Evolutionary conservation across 805 yeast genomes (phyloP).

Genomic region (Scheffersomyces coipomensis): DNA sequence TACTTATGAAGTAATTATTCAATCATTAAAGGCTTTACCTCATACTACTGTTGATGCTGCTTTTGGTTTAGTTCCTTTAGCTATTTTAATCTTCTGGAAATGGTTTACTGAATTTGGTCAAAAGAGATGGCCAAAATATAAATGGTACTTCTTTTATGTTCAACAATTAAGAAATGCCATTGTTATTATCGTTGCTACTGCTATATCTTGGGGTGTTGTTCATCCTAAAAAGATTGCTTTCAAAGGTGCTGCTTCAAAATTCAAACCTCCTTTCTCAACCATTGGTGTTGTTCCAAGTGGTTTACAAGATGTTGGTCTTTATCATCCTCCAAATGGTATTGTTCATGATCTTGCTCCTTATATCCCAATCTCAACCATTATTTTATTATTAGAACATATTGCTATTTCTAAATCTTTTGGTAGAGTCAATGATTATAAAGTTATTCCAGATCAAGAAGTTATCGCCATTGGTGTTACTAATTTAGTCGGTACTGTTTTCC

Average conservation of each 20-base stretch:
- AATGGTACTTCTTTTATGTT: slow-evolving; percentile 61
- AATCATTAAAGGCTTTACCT: slow-evolving; percentile 69
- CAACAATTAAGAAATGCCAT: slow-evolving; percentile 81
- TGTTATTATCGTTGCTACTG: slow-evolving; percentile 77
- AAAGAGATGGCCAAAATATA: slow-evolving; percentile 59
- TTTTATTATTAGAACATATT: slow-evolving; percentile 85
- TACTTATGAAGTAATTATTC: slow-evolving; percentile 66
- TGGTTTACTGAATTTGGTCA: slow-evolving; percentile 58
- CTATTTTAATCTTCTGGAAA: slow-evolving; percentile 73
- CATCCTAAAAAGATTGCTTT: slow-evolving; percentile 39
- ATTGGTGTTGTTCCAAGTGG: slow-evolving; percentile 85
- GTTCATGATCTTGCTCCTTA: slow-evolving; percentile 65
- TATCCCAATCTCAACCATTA: slow-evolving; percentile 81
- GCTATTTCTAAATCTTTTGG: slow-evolving; percentile 94
- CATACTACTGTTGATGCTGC: slow-evolving; percentile 79
- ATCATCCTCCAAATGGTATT: slow-evolving; percentile 61
- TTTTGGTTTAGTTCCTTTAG: slow-evolving; percentile 75
- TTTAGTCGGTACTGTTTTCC: slow-evolving; percentile 86
- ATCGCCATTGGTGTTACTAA: slow-evolving; percentile 92
- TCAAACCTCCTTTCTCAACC: slow-evolving; percentile 51
- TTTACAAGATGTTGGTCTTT: slow-evolving; percentile 70
- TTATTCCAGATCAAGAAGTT: slow-evolving; percentile 90
- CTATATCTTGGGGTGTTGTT: slow-evolving; percentile 76
- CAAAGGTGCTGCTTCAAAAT: slow-evolving; percentile 28
- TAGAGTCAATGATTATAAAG: slow-evolving; percentile 84